Conservation (phyloP, 306 rosid species). For the Prunus salicina region DNA sequence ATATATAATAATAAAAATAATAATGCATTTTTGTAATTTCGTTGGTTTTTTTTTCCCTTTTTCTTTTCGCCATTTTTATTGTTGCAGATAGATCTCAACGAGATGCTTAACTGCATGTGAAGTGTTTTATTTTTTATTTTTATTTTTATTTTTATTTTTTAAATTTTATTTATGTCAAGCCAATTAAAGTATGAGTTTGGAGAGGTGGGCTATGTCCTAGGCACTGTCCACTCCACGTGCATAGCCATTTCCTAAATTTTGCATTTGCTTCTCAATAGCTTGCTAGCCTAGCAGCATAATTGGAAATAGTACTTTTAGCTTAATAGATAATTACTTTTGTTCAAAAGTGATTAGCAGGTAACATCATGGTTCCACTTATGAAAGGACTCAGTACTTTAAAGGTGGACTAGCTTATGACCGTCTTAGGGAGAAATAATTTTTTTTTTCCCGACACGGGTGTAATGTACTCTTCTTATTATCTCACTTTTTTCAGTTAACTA, state of each 20-base stretch:
- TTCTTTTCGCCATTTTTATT: not conserved
- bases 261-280: not conserved
- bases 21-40: not conserved
- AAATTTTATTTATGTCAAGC: not conserved
- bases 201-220: not conserved
- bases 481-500: too few relatives aligned
- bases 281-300: not conserved
- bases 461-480: too few relatives aligned
- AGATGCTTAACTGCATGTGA: slow-evolving; percentile 10
- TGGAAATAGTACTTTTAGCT: not conserved
- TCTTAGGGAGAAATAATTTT: not conserved
- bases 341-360: not conserved
- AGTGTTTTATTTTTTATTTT: not conserved
- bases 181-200: not conserved
- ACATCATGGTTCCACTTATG: not conserved
- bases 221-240: slow-evolving; percentile 16
- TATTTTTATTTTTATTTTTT: too few relatives aligned
- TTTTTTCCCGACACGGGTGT: too few relatives aligned
- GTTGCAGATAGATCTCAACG: not conserved
- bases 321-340: not conserved
- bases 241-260: not conserved
- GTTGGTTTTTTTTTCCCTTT: too few relatives aligned
- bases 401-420: slow-evolving; percentile 1
- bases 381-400: not conserved
- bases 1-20: too few relatives aligned